Evolutionary conservation across 1,284 basidiomycete species (phyloP), one percentile per base, ranked within the genome.

Genomic region (Pseudozyma tsukubaensis): DNA sequence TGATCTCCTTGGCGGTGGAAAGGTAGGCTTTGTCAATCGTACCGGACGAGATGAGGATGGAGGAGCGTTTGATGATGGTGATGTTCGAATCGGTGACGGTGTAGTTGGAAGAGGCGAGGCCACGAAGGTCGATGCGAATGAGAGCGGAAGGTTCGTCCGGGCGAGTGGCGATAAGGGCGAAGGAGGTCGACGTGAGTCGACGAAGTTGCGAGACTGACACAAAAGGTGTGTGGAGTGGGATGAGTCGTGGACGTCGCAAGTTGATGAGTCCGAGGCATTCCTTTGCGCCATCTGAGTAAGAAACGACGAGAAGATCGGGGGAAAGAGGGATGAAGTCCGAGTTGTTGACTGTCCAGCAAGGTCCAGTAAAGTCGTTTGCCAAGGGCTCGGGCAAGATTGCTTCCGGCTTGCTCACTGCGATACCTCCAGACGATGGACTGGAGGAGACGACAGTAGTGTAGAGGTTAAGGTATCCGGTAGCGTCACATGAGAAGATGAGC

Each of bases 381-480:
- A 89, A 57, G 0, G 89, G 86, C 24, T 85, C 63, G 0, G 86
- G 70, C 10, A 92, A 86, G 2, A 90, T 83, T 1, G 62, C 39
- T 9, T 40, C 50, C 3, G 62, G 45, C 5, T 35, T 18, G 43
- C 43, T 44, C 7, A 72, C 36, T 12, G 45, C 32, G 1, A 59
- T 6, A 0, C 9, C 39, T 12, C 40, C 51, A n/a, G 39, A 8
- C 6, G 59, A 21, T 4, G 13, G 43, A 6, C 44, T 32, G n/a
- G 58, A 47, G 19, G 57, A 43, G 14, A 72, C 51, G 6, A 83
- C 82, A 18, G 87, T 57, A 9, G 82, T 80, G 87, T 89, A 92
- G 0, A 91, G 91, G 75, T 92, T 92, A 55, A 89, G 87, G 78
- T 87, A 93, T 0, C 90, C 90, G n/a, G 89, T 88, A 51, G 86